Percentiles rank a stretch among this genome's conserved stretches.
Evolutionary conservation across 179 eudicot genomes (phyloP).

Genomic region (Patellifolia procumbens): DNA sequence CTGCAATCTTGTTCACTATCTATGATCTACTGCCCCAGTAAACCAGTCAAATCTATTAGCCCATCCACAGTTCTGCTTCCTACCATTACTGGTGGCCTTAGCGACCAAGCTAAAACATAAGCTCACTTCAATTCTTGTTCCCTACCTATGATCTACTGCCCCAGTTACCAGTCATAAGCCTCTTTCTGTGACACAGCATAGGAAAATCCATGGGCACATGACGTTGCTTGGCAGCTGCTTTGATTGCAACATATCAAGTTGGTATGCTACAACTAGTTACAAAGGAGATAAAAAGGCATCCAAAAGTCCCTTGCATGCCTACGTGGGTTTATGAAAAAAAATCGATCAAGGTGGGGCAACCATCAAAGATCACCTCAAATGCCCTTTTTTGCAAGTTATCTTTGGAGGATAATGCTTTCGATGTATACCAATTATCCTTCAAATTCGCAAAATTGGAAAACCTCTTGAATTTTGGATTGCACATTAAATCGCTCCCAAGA

Average conservation of each 20-base stretch:
- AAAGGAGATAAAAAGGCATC: neutral
- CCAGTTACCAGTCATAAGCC: neutral
- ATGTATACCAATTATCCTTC: constrained; percentile 11
- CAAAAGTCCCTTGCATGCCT: neutral
- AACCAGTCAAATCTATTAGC: too few species aligned
- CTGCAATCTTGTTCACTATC: too few species aligned
- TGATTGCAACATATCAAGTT: constrained; percentile 5
- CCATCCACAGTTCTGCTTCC: too few species aligned
- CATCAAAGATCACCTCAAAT: constrained; percentile 17
- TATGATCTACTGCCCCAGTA: too few species aligned
- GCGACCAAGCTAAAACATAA: too few species aligned
- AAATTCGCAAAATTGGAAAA: constrained; percentile 8
- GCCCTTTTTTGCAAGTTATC: constrained; percentile 18
- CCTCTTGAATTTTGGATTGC: constrained; percentile 1
- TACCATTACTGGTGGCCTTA: too few species aligned
- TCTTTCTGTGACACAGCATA: neutral
- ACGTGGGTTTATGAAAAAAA: neutral
- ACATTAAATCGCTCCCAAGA: constrained; percentile 1
- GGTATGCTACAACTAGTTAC: neutral
- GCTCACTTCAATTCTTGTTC: too few species aligned
- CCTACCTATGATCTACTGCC: neutral
- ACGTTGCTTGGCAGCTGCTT: neutral
- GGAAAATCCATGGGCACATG: neutral
- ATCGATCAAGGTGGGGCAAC: constrained; percentile 19
- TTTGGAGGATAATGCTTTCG: constrained; percentile 26